These are phyloP conservation scores for Proliferodiscus dingleyae DNA, from an alignment of 2,329 filamentous ascomycete genomes.

Conservation along the genomic window DNA sequence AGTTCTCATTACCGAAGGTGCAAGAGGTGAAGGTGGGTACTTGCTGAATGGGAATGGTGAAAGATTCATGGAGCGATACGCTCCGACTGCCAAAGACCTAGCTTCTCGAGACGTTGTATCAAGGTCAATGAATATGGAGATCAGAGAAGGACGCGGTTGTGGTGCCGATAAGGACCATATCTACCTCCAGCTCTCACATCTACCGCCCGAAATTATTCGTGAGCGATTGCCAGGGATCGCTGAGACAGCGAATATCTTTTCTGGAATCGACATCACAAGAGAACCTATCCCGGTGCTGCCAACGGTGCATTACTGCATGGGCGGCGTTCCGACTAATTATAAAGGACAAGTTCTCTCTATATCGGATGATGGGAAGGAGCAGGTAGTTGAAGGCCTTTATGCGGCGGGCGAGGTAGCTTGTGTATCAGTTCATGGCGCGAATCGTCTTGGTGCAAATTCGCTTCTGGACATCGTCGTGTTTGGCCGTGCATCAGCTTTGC, in stretches of 20 bases:
- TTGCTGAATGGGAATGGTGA: conserved; percentile 44
- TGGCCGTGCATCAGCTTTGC: conserved; percentile 61
- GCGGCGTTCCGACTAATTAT: conserved; percentile 45
- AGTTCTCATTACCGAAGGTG: conserved; percentile 45
- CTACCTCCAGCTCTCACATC: conserved; percentile 42
- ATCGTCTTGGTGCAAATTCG: conserved; percentile 43
- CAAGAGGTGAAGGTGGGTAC: conserved; percentile 45
- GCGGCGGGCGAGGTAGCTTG: conserved; percentile 45
- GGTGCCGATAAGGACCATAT: conserved; percentile 44
- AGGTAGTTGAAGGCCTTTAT: conserved; percentile 41
- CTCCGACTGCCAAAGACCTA: conserved; percentile 45
- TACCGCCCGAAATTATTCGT: conserved; percentile 41
- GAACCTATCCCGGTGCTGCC: conserved; percentile 46
- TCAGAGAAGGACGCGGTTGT: conserved; percentile 41
- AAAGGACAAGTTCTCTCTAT: conserved; percentile 43
- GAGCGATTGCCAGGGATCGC: conserved; percentile 45
- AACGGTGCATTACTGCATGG: conserved; percentile 49
- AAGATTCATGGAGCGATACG: conserved; percentile 48
- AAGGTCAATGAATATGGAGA: conserved; percentile 45
- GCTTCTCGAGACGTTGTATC: conserved; percentile 44
- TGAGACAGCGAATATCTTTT: conserved; percentile 46
- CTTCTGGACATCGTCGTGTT: conserved; percentile 47
- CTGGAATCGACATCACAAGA: conserved; percentile 44
- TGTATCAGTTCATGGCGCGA: conserved; percentile 45
- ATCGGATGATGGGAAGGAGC: conserved; percentile 34